Base-by-base conservation (phyloP, 371 early-diverging fungal species). In the Mycotypha africana region DNA sequence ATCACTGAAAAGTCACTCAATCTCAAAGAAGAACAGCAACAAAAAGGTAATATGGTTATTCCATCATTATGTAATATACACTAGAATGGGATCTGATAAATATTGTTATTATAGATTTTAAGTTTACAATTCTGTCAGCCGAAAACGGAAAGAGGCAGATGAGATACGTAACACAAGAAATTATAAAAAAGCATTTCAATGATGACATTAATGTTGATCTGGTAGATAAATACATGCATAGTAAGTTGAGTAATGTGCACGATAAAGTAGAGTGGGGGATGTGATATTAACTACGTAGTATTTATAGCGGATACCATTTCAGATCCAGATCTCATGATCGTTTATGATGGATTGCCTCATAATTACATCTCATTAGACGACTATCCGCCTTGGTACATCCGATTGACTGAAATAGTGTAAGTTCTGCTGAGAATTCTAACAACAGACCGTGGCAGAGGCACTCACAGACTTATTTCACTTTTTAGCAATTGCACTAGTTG, bases 351-450 rank as follows among this genome's bases (percentile, higher is more conserved):
- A 3, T 60, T 72, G 25, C 65, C 79, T 56, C 78, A 80, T 53
- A 49, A 63, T 45, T 67, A 67, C 41, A 42, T 74, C 41, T 65
- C 63, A 35, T 56, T 82, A 53, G 71, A 76, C 45, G 79, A 80
- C 7, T 82, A 70, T 50, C 69, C 76, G 24, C 83, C 83, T n/a
- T 82, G 83, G 83, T 78, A 78, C 43, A 65, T 79, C 26, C 67
- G 71, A 32, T 53, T 74, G 26, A 80, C 83, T 22, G 83, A 82
- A 51, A 70, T 82, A 33, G 58, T 67, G 80, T 77, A 71, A 56
- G 73, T 53, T 21, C 26, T n/a, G n/a, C n/a, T n/a, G n/a, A n/a
- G n/a, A n/a, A n/a, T n/a, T n/a, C n/a, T n/a, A n/a, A n/a, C n/a
- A n/a, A n/a, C n/a, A n/a, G n/a, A n/a, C n/a, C n/a, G n/a, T n/a